phyloP scores from a whole-genome alignment of 495 filamentous ascomycete species.

The Geoglossum glabrum region DNA sequence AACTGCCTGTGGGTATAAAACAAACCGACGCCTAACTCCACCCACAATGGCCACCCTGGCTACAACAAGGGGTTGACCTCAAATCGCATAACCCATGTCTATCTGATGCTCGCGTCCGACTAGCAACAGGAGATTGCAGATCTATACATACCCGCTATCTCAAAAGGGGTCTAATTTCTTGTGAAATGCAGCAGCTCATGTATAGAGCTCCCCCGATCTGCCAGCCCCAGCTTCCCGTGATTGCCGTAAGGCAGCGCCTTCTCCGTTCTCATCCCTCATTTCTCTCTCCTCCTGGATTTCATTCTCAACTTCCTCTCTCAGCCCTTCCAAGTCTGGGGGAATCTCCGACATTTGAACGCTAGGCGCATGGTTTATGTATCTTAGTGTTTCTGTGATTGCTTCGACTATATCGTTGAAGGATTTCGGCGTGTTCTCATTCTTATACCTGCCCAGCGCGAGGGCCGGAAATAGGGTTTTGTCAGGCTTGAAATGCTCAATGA shows the following conservation, averaged over 20 bases:
- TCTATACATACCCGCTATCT: neutral
- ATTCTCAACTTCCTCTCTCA: slow-evolving; percentile 63
- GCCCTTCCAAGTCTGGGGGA: slow-evolving; percentile 50
- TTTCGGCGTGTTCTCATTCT: slow-evolving; percentile 60
- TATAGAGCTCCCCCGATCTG: neutral
- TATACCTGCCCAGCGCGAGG: slow-evolving; percentile 42
- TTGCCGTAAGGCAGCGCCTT: neutral
- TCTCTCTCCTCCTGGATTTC: slow-evolving; percentile 52
- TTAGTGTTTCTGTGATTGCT: slow-evolving; percentile 50
- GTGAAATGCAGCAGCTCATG: neutral
- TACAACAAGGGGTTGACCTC: too few species aligned
- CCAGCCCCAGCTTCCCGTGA: neutral
- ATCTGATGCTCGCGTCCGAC: neutral
- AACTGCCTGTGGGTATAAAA: too few species aligned
- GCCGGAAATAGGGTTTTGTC: slow-evolving; percentile 58
- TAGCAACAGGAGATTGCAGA: neutral
- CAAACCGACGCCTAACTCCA: too few species aligned
- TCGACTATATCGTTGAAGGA: slow-evolving; percentile 55
- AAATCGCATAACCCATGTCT: too few species aligned
- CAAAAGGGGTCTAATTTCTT: neutral
- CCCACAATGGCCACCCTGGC: too few species aligned
- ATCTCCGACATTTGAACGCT: slow-evolving; percentile 73
- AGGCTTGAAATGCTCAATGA: slow-evolving; percentile 65
- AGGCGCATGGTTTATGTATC: slow-evolving; percentile 67
- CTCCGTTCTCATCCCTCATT: slow-evolving; percentile 28